Conservation (phyloP, 257 asterid genomes). For the Nicotiana noctiflora region DNA sequence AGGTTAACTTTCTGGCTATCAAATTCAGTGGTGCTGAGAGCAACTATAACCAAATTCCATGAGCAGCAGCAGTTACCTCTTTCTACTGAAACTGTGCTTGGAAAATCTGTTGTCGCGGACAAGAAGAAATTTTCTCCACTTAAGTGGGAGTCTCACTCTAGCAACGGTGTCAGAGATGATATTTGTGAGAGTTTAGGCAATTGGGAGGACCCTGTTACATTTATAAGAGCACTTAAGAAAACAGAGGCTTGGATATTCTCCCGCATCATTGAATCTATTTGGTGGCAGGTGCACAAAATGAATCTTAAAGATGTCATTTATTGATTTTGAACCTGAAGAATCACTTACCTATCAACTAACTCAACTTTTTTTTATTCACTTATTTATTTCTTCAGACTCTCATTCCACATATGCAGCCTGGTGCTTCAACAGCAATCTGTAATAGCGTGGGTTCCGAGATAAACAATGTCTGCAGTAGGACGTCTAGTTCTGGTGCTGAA, state of each 20-base stretch:
- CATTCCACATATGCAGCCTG: conserved; percentile 86
- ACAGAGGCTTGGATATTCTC: conserved; percentile 90
- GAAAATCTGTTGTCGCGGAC: conserved; percentile 17
- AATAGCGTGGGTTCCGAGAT: conserved; percentile 12
- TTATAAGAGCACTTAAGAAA: conserved; percentile 61
- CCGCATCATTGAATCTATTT: conserved; percentile 71
- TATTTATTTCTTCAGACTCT: conserved; percentile 45
- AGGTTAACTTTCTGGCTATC: conserved; percentile 97
- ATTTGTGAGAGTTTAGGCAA: conserved; percentile 24
- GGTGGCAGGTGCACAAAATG: conserved; percentile 87
- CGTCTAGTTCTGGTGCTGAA: conserved; percentile 39
- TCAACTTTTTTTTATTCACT: background rate
- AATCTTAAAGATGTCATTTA: background rate
- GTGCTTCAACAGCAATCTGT: conserved; percentile 36
- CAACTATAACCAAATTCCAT: conserved; percentile 48
- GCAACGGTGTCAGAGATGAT: conserved; percentile 24
- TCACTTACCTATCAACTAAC: background rate
- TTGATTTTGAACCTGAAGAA: conserved; percentile 2
- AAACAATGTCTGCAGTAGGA: conserved; percentile 13
- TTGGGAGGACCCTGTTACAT: conserved; percentile 62
- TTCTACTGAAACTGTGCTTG: conserved; percentile 26
- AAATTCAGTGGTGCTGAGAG: conserved; percentile 82
- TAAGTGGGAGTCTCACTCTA: conserved; percentile 46
- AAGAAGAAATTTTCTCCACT: conserved; percentile 35
- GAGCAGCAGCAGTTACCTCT: conserved; percentile 28